Percentiles rank a stretch among this genome's conserved stretches.
phyloP scores from a whole-genome alignment of 225 moss, liverwort and hornwort genomes.

The Pseudoscleropodium purum region DNA sequence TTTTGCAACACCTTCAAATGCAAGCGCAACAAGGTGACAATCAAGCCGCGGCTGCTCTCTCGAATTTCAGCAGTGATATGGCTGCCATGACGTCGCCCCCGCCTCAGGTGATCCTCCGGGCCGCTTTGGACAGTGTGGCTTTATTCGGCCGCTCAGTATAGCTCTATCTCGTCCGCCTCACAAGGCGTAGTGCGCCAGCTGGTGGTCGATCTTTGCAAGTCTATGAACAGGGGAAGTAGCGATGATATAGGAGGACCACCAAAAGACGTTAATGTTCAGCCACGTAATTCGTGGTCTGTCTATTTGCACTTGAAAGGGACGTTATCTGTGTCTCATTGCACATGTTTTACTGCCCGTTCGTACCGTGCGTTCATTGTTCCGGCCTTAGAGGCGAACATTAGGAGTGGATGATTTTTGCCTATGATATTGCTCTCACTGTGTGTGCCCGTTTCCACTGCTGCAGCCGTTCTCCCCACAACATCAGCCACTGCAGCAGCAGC shows the following conservation, averaged over 20 bases:
- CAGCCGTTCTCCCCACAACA: constrained; percentile 36
- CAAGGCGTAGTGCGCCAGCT: background rate
- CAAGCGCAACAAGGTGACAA: constrained; percentile 59
- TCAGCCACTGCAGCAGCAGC: constrained; percentile 15
- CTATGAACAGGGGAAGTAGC: background rate
- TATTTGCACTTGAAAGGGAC: background rate
- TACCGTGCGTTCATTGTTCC: background rate
- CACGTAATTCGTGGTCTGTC: background rate
- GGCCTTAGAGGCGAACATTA: background rate
- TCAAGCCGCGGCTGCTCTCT: constrained; percentile 62
- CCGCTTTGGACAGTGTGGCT: background rate
- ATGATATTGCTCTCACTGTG: background rate
- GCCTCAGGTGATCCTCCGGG: constrained; percentile 15
- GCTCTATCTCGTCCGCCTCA: background rate
- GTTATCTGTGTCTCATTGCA: background rate
- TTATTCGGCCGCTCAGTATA: background rate
- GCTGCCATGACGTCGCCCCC: constrained; percentile 42
- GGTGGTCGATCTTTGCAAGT: background rate
- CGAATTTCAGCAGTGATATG: constrained; percentile 38
- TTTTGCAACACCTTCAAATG: constrained; percentile 55
- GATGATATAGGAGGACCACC: background rate
- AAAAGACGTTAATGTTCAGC: background rate
- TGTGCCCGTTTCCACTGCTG: background rate
- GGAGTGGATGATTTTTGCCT: background rate
- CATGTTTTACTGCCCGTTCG: background rate